These are phyloP conservation scores for Prunus mira DNA, from an alignment of 306 rosid species.

Conservation along the genomic window DNA sequence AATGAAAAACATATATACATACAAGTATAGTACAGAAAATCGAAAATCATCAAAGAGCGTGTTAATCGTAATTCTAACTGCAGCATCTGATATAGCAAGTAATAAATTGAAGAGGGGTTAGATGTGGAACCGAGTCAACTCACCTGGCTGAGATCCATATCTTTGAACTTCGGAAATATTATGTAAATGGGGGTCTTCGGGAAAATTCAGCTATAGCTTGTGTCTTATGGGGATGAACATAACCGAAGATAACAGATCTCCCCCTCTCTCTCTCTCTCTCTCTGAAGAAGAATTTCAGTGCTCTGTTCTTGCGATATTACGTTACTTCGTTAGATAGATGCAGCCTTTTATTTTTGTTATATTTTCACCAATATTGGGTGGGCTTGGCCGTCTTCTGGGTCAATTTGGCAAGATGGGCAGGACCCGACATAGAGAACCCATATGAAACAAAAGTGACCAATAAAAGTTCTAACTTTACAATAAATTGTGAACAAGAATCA, in stretches of 20 bases:
- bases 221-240: neutral
- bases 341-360: neutral
- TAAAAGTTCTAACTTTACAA: too few relatives aligned
- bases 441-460: too few relatives aligned
- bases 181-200: neutral
- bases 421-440: too few relatives aligned
- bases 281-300: neutral
- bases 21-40: neutral
- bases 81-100: neutral
- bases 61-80: neutral
- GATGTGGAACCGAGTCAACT: slow-evolving; percentile 4
- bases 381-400: too few relatives aligned
- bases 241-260: neutral
- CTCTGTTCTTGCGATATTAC: neutral
- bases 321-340: neutral
- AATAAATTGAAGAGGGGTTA: neutral
- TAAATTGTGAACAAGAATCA: too few relatives aligned
- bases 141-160: slow-evolving; percentile 2
- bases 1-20: too few relatives aligned
- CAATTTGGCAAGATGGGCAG: too few relatives aligned
- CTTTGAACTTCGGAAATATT: neutral
- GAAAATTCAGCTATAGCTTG: neutral
- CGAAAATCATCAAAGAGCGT: neutral
- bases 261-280: neutral
- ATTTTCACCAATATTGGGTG: too few relatives aligned